A percentile compares a stretch with the other conserved stretches of the same genome.
Conservation (phyloP, 192 early-diverging fungal genomes). For the Allomyces macrogynus region DNA sequence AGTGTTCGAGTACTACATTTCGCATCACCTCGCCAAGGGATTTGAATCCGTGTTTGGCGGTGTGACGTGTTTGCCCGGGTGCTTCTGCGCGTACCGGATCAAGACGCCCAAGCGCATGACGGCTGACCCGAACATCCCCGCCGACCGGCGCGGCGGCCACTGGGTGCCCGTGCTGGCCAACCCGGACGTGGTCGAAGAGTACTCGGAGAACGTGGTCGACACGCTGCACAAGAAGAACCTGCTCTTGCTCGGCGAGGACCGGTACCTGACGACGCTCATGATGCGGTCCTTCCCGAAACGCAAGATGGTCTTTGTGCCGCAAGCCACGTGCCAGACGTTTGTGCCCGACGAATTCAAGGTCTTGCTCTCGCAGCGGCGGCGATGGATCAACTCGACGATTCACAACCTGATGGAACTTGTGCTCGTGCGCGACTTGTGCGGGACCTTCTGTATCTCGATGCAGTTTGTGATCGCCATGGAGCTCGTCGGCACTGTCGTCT, state of each 20-base stretch:
- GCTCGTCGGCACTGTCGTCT: slow-evolving; percentile 69
- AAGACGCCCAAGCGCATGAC: slow-evolving; percentile 75
- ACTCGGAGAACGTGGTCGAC: slow-evolving; percentile 66
- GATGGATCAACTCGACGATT: slow-evolving; percentile 91
- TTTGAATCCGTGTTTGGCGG: slow-evolving; percentile 73
- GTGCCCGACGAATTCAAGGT: slow-evolving; percentile 74
- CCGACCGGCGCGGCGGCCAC: slow-evolving; percentile 22
- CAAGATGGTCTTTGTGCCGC: slow-evolving; percentile 84
- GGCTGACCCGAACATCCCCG: slow-evolving; percentile 5
- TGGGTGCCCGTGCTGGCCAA: slow-evolving; percentile 71
- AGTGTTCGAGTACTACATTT: slow-evolving; percentile 76
- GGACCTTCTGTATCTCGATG: slow-evolving; percentile 75
- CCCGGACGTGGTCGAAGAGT: slow-evolving; percentile 65
- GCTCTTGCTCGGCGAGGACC: slow-evolving; percentile 83
- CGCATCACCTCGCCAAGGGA: slow-evolving; percentile 59
- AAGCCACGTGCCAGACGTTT: slow-evolving; percentile 77
- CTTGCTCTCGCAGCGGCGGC: slow-evolving; percentile 61
- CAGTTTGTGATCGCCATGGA: slow-evolving; percentile 96
- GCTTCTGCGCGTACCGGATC: slow-evolving; percentile 74
- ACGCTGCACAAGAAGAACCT: slow-evolving; percentile 88
- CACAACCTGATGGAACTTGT: slow-evolving; percentile 75
- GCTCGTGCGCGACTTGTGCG: slow-evolving; percentile 64
- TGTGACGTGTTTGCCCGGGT: slow-evolving; percentile 64
- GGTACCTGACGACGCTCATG: slow-evolving; percentile 89
- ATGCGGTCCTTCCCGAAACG: slow-evolving; percentile 80